Evolutionary conservation across 176 grass and related monocot species (phyloP), one percentile per base, ranked within the genome.

Genomic region (Rhynchospora tenuis): DNA sequence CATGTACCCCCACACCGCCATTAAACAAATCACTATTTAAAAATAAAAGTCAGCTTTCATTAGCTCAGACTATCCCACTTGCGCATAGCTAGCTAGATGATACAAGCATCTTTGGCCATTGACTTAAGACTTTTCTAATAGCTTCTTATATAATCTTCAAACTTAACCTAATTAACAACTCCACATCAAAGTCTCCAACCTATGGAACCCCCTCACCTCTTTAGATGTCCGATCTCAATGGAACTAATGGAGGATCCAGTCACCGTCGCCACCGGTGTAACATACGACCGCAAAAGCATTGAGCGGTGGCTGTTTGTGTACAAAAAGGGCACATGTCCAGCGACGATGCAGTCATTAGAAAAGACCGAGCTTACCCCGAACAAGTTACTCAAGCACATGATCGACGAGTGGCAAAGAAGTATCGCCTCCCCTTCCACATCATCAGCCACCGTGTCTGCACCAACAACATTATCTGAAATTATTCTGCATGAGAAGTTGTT

Each of bases 201-300:
- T 19, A 76, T 64, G 77, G 90, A 91, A 7, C 64, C 88, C 78
- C 90, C 92, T 6, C 55, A 83, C 57, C 78, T 94, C 52, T 92
- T 92, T 81, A 80, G 87, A 43, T 97, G 94, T 86, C 94, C 94
- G 48, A 97, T 97, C 76, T 94, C 94, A 63, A 86, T 97, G 92
- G 94, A 97, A 69, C 86, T 97, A 59, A 97, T 97, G 92, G 88
- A 88, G 69, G 94, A 97, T 55, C 94, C 94, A 43, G 90, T 97
- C 47, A 97, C 86, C 4, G 69, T 97, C 27, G 88, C 88, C 80
- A 97, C 94, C 63, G 94, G 94, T 44, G 90, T 94, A 12, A 97
- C 90, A 19, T 97, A 97, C 77, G 92, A 97, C 78, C 83, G 88
- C 48, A 88, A 85, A 73, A 94, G 86, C 94, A 97, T 97, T 46